Base-by-base conservation (phyloP, 2,329 filamentous ascomycete genomes). In the Elsinoe perseae region DNA sequence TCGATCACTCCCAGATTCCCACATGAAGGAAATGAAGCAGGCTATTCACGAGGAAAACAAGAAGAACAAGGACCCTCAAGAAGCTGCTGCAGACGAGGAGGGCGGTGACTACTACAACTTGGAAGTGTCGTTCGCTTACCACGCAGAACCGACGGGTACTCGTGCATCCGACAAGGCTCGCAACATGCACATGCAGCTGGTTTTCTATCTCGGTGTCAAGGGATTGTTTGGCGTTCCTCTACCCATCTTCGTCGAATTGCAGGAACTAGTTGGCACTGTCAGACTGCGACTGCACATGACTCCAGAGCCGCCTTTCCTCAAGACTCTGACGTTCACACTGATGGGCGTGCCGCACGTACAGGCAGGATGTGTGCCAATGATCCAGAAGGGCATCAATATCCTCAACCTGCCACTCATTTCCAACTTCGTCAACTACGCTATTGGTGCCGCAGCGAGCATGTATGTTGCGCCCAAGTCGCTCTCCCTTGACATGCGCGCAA, bases 121-220 rank as follows among this genome's bases (percentile, higher is more conserved):
- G 50, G 91, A 96, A 69, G 85, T 88, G 23, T 89, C 89, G 0
- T 85, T 96, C 65, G 91, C 91, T 1, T 96, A 96, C 68, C 90
- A 96, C 66, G 89, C 92, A 8, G 83, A 85, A 67, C 90, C 90
- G 10, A 85, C 81, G 2, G 79, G 81, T 4, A 76, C 77, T 57
- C 81, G 84, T 48, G 79, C 89, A 12, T 86, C 87, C 2, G 86
- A 87, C 44, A 93, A 91, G 70, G 89, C 90, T 4, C 82, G 86
- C 62, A 97, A 96, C 68, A 95, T 96, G 89, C 91, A 95, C 65
- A 95, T 96, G 89, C 87, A 95, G 65, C 73, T 97, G 12, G 82
- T 96, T 7, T 97, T 98, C 69, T 97, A 96, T 62, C 80, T 97
- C 1, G 93, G 93, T 57, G 76, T 95, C 66, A 89, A 87, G 66